phyloP scores from a whole-genome alignment of 352 stramenopile genomes.

The Globisporangium emineosum region DNA sequence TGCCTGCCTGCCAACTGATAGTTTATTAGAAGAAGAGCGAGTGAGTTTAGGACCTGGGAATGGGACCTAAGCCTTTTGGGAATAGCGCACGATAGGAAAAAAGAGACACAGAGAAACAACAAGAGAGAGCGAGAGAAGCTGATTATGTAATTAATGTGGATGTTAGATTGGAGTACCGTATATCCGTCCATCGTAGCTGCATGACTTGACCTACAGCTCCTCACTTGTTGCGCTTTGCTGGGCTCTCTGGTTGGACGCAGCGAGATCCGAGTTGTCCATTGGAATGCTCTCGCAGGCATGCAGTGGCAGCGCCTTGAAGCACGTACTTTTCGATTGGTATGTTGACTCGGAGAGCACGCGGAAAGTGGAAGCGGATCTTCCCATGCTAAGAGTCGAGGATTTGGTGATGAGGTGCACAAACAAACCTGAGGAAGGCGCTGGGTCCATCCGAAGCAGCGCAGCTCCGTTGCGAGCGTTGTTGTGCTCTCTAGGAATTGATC shows the following conservation, averaged over 20 bases:
- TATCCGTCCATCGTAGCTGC: neutral
- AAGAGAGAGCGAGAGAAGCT: neutral
- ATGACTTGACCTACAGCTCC: too few species aligned
- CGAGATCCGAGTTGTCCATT: neutral
- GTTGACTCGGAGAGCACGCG: slow-evolving; percentile 22
- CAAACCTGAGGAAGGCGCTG: neutral
- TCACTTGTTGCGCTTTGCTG: neutral
- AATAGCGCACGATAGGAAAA: neutral
- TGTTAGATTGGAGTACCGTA: neutral
- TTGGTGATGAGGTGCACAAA: neutral
- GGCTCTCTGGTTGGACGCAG: neutral
- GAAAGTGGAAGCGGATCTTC: slow-evolving; percentile 34
- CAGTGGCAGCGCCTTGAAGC: slow-evolving; percentile 18
- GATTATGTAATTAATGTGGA: neutral
- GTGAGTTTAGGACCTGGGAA: neutral
- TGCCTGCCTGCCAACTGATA: neutral
- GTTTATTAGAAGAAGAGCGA: neutral
- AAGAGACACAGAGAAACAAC: neutral
- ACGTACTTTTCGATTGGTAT: slow-evolving; percentile 19
- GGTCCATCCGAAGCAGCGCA: slow-evolving; percentile 7
- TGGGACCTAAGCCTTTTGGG: neutral
- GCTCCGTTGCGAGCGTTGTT: neutral
- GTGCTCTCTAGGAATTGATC: neutral
- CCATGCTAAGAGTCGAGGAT: neutral
- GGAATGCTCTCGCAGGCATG: neutral